Percentiles rank a stretch among this genome's conserved stretches.
Conservation (phyloP, 179 eudicot species). For the Heliamphora pulchella region DNA sequence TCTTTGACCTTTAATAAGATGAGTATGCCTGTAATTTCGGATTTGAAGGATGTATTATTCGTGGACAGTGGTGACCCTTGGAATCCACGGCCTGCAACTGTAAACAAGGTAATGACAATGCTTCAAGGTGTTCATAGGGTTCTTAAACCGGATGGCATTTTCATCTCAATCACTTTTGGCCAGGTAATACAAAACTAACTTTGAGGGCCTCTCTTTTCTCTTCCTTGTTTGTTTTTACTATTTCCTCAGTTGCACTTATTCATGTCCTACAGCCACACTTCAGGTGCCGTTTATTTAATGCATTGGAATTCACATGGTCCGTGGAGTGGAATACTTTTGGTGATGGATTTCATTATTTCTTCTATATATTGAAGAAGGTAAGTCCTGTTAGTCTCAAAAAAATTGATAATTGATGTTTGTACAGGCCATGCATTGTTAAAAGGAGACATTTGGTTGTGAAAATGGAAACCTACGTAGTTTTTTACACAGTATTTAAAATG, state of each 20-base stretch:
- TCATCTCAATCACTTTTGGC: constrained; percentile 85
- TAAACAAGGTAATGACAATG: constrained; percentile 67
- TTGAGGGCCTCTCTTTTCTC: not conserved
- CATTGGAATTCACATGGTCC: constrained; percentile 76
- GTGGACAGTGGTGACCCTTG: constrained; percentile 99
- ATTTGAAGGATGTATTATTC: constrained; percentile 92
- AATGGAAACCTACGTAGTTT: not conserved
- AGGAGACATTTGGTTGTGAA: not conserved
- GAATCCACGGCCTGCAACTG: constrained; percentile 69
- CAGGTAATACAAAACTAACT: constrained; percentile 45
- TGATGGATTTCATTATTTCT: constrained; percentile 90
- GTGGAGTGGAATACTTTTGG: constrained; percentile 84
- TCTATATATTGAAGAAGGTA: constrained; percentile 83
- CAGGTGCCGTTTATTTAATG: constrained; percentile 75
- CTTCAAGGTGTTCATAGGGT: constrained; percentile 80
- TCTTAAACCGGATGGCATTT: constrained; percentile 77
- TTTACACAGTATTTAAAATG: not conserved
- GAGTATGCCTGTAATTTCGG: constrained; percentile 23
- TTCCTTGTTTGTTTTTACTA: not conserved
- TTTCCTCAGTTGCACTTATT: constrained; percentile 7
- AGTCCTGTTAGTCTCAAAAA: constrained; percentile 14
- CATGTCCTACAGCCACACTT: constrained; percentile 67
- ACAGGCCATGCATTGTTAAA: not conserved
- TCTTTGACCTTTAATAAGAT: constrained; percentile 24
- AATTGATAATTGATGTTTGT: not conserved